Evolutionary conservation across 2,329 filamentous ascomycete species (phyloP).

Genomic region (Coniochaeta ligniaria): DNA sequence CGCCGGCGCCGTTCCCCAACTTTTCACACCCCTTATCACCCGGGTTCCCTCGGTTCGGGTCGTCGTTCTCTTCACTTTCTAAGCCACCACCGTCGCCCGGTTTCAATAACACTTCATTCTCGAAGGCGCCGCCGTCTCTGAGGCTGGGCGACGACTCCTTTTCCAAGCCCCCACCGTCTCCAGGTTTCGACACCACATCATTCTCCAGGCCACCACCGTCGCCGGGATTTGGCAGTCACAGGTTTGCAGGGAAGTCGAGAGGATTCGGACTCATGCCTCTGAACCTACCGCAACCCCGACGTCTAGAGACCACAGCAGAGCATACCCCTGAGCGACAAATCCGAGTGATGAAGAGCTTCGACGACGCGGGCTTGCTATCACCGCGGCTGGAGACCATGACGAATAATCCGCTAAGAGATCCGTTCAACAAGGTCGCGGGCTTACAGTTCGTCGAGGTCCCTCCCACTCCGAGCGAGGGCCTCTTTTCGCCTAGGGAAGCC

Average conservation of each 20-base stretch:
- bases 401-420: slow-evolving; percentile 53
- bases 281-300: slow-evolving; percentile 13
- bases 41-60: background rate
- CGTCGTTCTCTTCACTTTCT: background rate
- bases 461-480: slow-evolving; percentile 41
- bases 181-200: slow-evolving; percentile 15
- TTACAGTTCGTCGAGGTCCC: slow-evolving; percentile 47
- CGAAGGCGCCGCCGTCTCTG: slow-evolving; percentile 19
- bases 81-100: slow-evolving; percentile 11
- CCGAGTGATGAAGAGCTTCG: slow-evolving; percentile 24
- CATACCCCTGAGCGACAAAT: slow-evolving; percentile 25
- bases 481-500: slow-evolving; percentile 45
- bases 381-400: slow-evolving; percentile 69
- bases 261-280: slow-evolving; percentile 36
- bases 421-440: slow-evolving; percentile 32
- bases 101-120: slow-evolving; percentile 12
- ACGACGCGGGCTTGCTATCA: slow-evolving; percentile 57
- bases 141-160: slow-evolving; percentile 17
- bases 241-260: slow-evolving; percentile 27
- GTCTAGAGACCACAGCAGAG: background rate
- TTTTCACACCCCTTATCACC: background rate
- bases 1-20: background rate
- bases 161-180: slow-evolving; percentile 20
- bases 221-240: slow-evolving; percentile 34
- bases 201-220: slow-evolving; percentile 33